Evolutionary conservation across 2,329 filamentous ascomycete species (phyloP).

Genomic region (Alternaria hordeiaustralica): DNA sequence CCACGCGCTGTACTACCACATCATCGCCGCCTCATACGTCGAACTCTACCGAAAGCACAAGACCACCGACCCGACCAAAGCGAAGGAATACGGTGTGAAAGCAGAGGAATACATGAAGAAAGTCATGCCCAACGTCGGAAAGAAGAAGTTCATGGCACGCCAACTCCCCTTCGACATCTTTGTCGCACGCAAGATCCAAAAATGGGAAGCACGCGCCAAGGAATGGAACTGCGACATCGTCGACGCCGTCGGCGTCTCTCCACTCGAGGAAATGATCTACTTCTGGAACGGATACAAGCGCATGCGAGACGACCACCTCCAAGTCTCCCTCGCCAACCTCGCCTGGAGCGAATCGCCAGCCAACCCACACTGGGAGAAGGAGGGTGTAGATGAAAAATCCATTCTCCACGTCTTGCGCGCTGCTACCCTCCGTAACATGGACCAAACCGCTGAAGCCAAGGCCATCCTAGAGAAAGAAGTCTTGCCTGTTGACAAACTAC

Average conservation of each 20-base stretch:
- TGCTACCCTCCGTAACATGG: constrained; percentile 69
- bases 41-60: constrained; percentile 76
- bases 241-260: constrained; percentile 81
- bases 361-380: constrained; percentile 58
- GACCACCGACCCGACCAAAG: constrained; percentile 51
- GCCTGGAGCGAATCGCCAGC: constrained; percentile 67
- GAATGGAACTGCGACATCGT: constrained; percentile 68
- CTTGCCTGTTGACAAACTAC: constrained; percentile 61
- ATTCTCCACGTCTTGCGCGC: constrained; percentile 72
- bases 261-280: constrained; percentile 89
- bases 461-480: constrained; percentile 67
- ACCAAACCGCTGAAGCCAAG: constrained; percentile 69
- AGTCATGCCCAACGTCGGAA: constrained; percentile 76
- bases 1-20: constrained; percentile 87
- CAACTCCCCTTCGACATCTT: constrained; percentile 91
- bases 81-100: constrained; percentile 46
- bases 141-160: constrained; percentile 87
- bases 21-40: constrained; percentile 78
- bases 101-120: constrained; percentile 75
- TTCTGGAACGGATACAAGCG: constrained; percentile 90
- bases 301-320: constrained; percentile 72
- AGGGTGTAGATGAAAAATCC: constrained; percentile 66
- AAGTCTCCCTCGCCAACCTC: constrained; percentile 68
- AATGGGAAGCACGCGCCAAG: constrained; percentile 83
- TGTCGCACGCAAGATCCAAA: constrained; percentile 79